These are phyloP conservation scores for Hypoxylon perforatum DNA, from an alignment of 495 filamentous ascomycete genomes.

Conservation along the genomic window DNA sequence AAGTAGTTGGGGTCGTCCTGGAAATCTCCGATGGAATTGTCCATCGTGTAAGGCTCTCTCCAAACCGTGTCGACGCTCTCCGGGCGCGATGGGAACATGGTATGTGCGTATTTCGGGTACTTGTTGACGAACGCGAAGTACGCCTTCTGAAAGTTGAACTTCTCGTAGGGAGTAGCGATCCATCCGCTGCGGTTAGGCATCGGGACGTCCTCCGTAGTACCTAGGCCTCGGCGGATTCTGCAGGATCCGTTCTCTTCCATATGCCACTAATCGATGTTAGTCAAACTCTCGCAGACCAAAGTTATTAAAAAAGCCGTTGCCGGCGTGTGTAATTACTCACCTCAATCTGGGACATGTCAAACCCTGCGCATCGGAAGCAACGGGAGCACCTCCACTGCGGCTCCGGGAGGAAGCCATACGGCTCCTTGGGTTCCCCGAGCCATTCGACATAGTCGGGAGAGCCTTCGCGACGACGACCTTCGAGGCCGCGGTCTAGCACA, in stretches of 20 bases:
- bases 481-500: too few relatives aligned
- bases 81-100: conserved; percentile 28
- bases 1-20: conserved; percentile 23
- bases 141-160: conserved; percentile 14
- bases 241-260: conserved; percentile 13
- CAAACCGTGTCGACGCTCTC: conserved; percentile 5
- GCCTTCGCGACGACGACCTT: too few relatives aligned
- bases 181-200: conserved; percentile 35
- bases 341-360: background rate
- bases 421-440: background rate
- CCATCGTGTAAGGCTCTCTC: background rate
- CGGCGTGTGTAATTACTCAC: conserved; percentile 17
- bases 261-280: conserved; percentile 22
- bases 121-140: conserved; percentile 16
- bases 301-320: too few relatives aligned
- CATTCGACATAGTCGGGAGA: conserved; percentile 11
- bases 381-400: conserved; percentile 27
- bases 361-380: conserved; percentile 27
- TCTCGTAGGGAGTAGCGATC: conserved; percentile 1
- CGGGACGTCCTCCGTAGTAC: background rate
- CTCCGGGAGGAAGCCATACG: background rate
- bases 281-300: background rate
- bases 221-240: conserved; percentile 24
- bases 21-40: background rate
- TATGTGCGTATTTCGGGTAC: conserved; percentile 20